phyloP scores from a whole-genome alignment of 108 stramenopile species.

The Ochromonas danica region DNA sequence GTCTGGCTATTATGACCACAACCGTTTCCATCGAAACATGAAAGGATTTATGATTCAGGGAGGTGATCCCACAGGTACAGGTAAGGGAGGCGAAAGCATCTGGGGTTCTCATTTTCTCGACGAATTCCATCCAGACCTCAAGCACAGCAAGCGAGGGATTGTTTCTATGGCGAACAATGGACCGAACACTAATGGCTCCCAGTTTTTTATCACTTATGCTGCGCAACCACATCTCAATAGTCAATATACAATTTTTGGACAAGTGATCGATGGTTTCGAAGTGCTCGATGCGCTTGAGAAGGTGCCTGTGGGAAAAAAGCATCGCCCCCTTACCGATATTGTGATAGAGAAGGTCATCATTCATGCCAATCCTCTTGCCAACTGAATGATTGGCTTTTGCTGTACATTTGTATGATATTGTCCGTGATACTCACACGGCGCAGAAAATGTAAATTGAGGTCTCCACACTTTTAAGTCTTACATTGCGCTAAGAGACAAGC shows the following conservation, averaged over 20 bases:
- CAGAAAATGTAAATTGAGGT: too few relatives aligned
- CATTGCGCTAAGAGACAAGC: too few relatives aligned
- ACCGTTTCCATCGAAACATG: constrained; percentile 88
- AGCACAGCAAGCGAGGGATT: constrained; percentile 71
- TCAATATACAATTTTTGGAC: constrained; percentile 89
- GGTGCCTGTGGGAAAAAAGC: constrained; percentile 81
- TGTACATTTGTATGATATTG: too few relatives aligned
- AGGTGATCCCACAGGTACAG: constrained; percentile 86
- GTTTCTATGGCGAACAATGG: constrained; percentile 91
- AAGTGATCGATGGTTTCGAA: constrained; percentile 85
- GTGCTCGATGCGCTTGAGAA: constrained; percentile 88
- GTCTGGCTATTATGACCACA: constrained; percentile 81
- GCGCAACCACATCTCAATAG: constrained; percentile 90
- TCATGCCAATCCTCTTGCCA: constrained; percentile 95
- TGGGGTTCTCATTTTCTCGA: constrained; percentile 92
- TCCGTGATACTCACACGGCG: too few relatives aligned
- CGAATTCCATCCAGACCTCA: constrained; percentile 84
- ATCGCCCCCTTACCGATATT: constrained; percentile 78
- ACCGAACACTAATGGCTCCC: constrained; percentile 73
- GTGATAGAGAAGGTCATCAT: constrained; percentile 78
- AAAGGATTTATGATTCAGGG: constrained; percentile 93
- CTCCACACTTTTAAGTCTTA: too few relatives aligned
- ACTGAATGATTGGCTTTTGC: too few relatives aligned
- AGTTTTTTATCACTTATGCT: constrained; percentile 92
- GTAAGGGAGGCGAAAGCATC: constrained; percentile 78